Percentiles rank a stretch among this genome's conserved stretches.
Conservation (phyloP, 1,284 basidiomycete species). For the Cryptococcus neoformans region DNA sequence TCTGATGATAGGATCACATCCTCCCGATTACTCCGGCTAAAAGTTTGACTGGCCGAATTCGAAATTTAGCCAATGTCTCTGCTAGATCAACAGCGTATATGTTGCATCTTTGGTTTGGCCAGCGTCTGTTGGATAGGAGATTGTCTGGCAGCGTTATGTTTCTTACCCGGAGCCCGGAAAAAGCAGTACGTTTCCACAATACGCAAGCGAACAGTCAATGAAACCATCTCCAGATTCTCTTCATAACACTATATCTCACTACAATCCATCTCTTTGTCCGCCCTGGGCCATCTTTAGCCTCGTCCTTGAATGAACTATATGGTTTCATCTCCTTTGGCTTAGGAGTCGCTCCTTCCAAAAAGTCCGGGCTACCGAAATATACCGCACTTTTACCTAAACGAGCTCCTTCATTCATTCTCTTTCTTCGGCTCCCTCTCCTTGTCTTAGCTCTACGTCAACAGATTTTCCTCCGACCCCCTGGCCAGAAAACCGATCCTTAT, state of each 20-base stretch:
- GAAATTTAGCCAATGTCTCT: constrained; percentile 10
- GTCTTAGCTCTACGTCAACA: constrained; percentile 32
- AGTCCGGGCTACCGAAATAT: background rate
- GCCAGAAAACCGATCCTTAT: constrained; percentile 49
- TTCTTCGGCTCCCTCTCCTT: constrained; percentile 30
- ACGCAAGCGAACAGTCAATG: background rate
- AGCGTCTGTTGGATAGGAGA: constrained; percentile 11
- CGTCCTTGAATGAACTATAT: constrained; percentile 13
- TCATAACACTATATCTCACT: constrained; percentile 29
- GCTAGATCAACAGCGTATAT: constrained; percentile 16
- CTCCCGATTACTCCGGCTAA: constrained; percentile 7
- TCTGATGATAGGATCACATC: background rate
- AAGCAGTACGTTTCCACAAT: constrained; percentile 16
- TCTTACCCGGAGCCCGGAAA: constrained; percentile 24
- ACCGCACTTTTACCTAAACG: constrained; percentile 14
- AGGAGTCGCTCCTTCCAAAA: constrained; percentile 2
- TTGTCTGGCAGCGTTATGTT: constrained; percentile 7
- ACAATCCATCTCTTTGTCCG: constrained; percentile 23
- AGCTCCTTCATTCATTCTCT: constrained; percentile 24
- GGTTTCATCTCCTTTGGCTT: constrained; percentile 4
- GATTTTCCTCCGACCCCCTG: constrained; percentile 26
- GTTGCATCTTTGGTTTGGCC: constrained; percentile 20
- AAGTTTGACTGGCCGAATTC: background rate
- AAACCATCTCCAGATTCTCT: constrained; percentile 20
- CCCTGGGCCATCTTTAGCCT: constrained; percentile 6